These are phyloP conservation scores for Solanum sitiens DNA, from an alignment of 257 asterid genomes.

Conservation along the genomic window DNA sequence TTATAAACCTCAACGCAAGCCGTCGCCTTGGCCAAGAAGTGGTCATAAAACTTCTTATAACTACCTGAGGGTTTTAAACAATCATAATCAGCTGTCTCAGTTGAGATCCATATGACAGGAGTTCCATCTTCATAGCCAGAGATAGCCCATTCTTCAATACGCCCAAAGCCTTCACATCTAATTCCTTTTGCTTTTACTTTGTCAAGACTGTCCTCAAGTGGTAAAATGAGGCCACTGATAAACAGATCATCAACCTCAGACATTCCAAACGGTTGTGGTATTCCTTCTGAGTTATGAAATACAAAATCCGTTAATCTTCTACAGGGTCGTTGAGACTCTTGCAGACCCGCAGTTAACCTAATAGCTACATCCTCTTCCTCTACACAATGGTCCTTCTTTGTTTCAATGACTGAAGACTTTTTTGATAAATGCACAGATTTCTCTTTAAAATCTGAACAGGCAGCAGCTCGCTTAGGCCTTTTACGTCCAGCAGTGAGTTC, in stretches of 20 bases:
- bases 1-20: conserved; percentile 75
- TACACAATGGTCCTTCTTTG: conserved; percentile 32
- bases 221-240: conserved; percentile 61
- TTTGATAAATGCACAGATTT: conserved; percentile 31
- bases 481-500: conserved; percentile 35
- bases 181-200: conserved; percentile 54
- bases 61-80: conserved; percentile 68
- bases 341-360: conserved; percentile 49
- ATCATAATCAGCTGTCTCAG: conserved; percentile 80
- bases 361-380: conserved; percentile 75
- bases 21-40: conserved; percentile 70
- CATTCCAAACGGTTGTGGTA: conserved; percentile 78
- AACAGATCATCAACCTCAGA: conserved; percentile 64
- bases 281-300: conserved; percentile 60
- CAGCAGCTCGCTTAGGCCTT: conserved; percentile 86
- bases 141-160: conserved; percentile 89
- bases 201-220: conserved; percentile 51
- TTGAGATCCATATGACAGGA: conserved; percentile 80
- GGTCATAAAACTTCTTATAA: conserved; percentile 70
- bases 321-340: conserved; percentile 58
- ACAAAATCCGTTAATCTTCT: conserved; percentile 65
- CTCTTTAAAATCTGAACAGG: conserved; percentile 72
- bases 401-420: conserved; percentile 47
- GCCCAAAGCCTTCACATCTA: conserved; percentile 85
- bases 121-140: conserved; percentile 95